Percentiles rank a stretch among this genome's conserved stretches.
phyloP scores from a whole-genome alignment of 148 eudicot species.

The Rhododendron simsii region DNA sequence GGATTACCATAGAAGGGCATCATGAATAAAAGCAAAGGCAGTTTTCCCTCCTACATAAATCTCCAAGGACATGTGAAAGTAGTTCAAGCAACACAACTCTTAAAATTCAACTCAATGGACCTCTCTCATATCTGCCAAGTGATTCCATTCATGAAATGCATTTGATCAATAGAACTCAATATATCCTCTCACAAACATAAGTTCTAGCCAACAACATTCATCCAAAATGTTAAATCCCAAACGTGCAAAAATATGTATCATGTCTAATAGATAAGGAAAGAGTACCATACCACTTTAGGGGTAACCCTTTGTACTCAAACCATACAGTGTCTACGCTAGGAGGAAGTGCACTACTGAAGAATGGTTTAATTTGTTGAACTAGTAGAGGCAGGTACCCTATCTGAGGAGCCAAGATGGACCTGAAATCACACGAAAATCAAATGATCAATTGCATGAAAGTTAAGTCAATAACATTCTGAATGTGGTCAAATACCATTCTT shows the following conservation, averaged over 20 bases:
- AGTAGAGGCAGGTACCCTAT: slow-evolving; percentile 82
- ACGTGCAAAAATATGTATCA: background rate
- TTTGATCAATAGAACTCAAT: background rate
- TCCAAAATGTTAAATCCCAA: background rate
- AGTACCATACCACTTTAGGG: slow-evolving; percentile 72
- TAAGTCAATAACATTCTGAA: background rate
- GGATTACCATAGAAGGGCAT: too few relatives aligned
- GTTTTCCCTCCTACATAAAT: background rate
- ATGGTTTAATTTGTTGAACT: slow-evolving; percentile 67
- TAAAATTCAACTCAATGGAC: background rate
- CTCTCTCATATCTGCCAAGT: background rate
- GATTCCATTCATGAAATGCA: background rate
- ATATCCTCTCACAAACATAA: background rate
- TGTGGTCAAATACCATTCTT: too few relatives aligned
- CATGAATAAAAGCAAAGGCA: background rate
- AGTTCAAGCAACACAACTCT: background rate
- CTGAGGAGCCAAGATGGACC: slow-evolving; percentile 93
- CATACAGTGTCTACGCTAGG: slow-evolving; percentile 90
- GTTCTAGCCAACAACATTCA: background rate
- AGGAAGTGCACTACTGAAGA: slow-evolving; percentile 81
- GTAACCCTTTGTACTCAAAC: slow-evolving; percentile 92
- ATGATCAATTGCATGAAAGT: background rate
- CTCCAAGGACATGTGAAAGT: background rate
- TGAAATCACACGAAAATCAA: slow-evolving; percentile 25
- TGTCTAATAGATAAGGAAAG: background rate